phyloP scores from a whole-genome alignment of 345 rosid genomes.

The Hypericum androsaemum region DNA sequence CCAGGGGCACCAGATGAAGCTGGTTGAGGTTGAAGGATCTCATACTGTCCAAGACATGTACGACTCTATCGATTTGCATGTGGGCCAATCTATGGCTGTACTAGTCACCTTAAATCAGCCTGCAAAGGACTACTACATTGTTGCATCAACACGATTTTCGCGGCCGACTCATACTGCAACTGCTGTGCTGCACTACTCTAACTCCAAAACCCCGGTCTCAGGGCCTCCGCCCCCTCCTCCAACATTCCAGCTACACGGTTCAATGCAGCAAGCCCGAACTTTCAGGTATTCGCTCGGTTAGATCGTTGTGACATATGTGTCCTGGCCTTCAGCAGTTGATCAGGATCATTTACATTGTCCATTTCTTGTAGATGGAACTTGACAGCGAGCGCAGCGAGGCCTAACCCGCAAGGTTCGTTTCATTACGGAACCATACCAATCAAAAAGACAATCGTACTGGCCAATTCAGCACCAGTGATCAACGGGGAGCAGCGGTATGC shows the following conservation, averaged over 20 bases:
- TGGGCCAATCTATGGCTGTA: constrained; percentile 76
- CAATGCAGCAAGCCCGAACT: constrained; percentile 81
- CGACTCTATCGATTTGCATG: constrained; percentile 75
- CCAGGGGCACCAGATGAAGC: constrained; percentile 66
- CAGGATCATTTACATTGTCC: background rate
- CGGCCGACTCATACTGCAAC: constrained; percentile 34
- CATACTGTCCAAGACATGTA: constrained; percentile 61
- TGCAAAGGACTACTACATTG: constrained; percentile 75
- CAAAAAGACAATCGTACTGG: constrained; percentile 43
- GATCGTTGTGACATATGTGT: background rate
- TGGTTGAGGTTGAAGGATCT: constrained; percentile 90
- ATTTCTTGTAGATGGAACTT: constrained; percentile 57
- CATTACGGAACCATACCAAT: constrained; percentile 63
- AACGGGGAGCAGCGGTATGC: constrained; percentile 76
- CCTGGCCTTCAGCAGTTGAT: background rate
- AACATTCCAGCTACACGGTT: constrained; percentile 38
- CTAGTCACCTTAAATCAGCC: constrained; percentile 62
- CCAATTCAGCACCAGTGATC: constrained; percentile 65
- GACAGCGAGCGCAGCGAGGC: constrained; percentile 89
- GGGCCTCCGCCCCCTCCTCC: constrained; percentile 63
- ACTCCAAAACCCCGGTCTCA: constrained; percentile 47
- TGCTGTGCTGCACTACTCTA: constrained; percentile 56
- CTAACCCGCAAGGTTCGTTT: constrained; percentile 90
- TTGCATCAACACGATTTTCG: constrained; percentile 57
- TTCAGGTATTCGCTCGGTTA: constrained; percentile 32